Evolutionary conservation across 2,329 filamentous ascomycete species (phyloP).

Genomic region (Nannizziopsis barbatae): DNA sequence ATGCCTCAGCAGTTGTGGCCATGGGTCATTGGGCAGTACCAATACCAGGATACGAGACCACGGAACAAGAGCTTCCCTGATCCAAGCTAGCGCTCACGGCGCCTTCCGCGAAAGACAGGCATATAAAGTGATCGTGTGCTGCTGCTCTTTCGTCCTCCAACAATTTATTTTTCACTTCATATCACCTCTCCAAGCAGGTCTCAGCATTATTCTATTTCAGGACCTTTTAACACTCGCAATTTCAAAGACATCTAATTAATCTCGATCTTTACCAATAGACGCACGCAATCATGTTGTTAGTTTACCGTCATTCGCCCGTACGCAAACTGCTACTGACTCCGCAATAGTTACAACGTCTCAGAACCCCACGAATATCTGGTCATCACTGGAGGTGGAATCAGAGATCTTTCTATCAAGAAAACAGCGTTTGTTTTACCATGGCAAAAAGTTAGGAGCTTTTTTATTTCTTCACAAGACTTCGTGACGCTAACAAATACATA

Average conservation of each 20-base stretch:
- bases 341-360: slow-evolving; percentile 54
- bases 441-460: slow-evolving; percentile 42
- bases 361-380: slow-evolving; percentile 76
- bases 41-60: no score
- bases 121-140: no score
- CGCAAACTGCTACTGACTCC: not conserved
- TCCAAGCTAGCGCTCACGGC: no score
- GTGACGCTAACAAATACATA: slow-evolving; percentile 8
- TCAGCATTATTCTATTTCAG: no score
- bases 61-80: no score
- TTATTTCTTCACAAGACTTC: not conserved
- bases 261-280: not conserved
- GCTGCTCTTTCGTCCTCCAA: no score
- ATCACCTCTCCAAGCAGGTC: no score
- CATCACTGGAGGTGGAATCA: slow-evolving; percentile 67
- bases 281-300: slow-evolving; percentile 16
- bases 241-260: not conserved
- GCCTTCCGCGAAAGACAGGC: no score
- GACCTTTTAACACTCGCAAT: not conserved
- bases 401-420: slow-evolving; percentile 66
- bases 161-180: no score
- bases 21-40: no score
- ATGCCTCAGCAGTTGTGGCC: no score
- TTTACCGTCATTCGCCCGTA: slow-evolving; percentile 1
- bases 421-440: slow-evolving; percentile 61